A percentile compares a stretch with the other conserved stretches of the same genome.
These are phyloP conservation scores for Capsicum chinense DNA, from an alignment of 257 asterid species.

Conservation along the genomic window DNA sequence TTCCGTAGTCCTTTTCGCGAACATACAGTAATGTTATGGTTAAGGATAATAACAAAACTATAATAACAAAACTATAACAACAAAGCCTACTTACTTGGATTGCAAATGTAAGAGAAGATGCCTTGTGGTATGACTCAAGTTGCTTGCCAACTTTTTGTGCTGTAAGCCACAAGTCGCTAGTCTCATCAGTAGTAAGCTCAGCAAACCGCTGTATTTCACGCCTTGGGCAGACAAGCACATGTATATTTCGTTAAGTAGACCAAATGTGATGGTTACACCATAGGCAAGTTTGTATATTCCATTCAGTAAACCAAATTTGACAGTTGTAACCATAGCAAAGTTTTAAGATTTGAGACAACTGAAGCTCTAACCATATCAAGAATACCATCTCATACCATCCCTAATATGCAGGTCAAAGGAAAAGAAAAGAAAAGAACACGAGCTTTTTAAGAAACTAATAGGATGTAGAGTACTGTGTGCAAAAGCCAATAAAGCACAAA, in stretches of 20 bases:
- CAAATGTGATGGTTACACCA: slow-evolving; percentile 28
- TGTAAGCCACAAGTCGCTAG: slow-evolving; percentile 74
- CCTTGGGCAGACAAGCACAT: slow-evolving; percentile 93
- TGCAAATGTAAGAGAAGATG: slow-evolving; percentile 80
- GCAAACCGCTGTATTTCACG: slow-evolving; percentile 79
- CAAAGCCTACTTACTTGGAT: slow-evolving; percentile 72
- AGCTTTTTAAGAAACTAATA: not conserved
- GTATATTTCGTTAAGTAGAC: slow-evolving; percentile 68
- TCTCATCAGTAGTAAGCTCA: slow-evolving; percentile 85
- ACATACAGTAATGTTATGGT: not conserved
- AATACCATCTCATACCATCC: not conserved
- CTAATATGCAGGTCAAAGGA: slow-evolving; percentile 8
- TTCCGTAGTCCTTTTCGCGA: not conserved
- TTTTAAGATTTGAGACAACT: slow-evolving; percentile 25
- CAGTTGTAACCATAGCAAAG: not conserved
- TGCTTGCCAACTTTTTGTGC: slow-evolving; percentile 78
- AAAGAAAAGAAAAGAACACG: not conserved
- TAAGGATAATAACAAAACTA: not conserved
- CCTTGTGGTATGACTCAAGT: slow-evolving; percentile 84
- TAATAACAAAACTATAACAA: not conserved
- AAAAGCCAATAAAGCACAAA: not conserved
- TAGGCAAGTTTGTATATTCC: slow-evolving; percentile 36
- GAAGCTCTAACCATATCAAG: slow-evolving; percentile 5
- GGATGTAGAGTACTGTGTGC: not conserved
- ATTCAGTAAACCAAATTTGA: slow-evolving; percentile 62